Percentiles rank a stretch among this genome's conserved stretches.
Conservation (phyloP, 2,329 filamentous ascomycete species). For the Alternaria solani region DNA sequence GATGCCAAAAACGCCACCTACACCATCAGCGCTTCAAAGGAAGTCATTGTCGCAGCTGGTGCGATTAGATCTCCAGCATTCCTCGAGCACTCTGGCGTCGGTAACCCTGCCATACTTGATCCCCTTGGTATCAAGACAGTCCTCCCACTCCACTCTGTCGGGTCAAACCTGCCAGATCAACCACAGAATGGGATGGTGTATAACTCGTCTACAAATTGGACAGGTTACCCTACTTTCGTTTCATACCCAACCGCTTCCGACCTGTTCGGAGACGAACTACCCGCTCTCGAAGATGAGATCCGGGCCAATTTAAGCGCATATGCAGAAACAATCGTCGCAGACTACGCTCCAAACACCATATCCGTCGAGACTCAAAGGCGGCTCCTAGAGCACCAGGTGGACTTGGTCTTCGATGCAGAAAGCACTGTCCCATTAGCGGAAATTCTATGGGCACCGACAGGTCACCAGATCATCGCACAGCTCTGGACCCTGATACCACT, state of each 20-base stretch:
- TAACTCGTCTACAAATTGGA: conserved; percentile 43
- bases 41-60: conserved; percentile 50
- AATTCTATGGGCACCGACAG: conserved; percentile 52
- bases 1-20: conserved; percentile 26
- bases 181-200: conserved; percentile 39
- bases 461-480: conserved; percentile 46
- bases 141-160: conserved; percentile 37
- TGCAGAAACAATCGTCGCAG: conserved; percentile 33
- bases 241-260: conserved; percentile 47
- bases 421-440: conserved; percentile 58
- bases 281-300: conserved; percentile 32
- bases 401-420: conserved; percentile 55
- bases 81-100: conserved; percentile 49
- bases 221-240: conserved; percentile 50
- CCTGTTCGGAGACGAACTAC: conserved; percentile 44
- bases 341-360: conserved; percentile 27
- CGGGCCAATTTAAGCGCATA: conserved; percentile 39
- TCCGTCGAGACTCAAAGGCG: conserved; percentile 48
- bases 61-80: conserved; percentile 45
- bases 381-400: conserved; percentile 57
- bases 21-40: conserved; percentile 30
- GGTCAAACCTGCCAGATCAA: conserved; percentile 49
- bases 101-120: conserved; percentile 41
- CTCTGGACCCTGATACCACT: conserved; percentile 51
- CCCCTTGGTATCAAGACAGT: conserved; percentile 30